Evolutionary conservation across 1,284 basidiomycete species (phyloP).

Genomic region (Takashimella koratensis): DNA sequence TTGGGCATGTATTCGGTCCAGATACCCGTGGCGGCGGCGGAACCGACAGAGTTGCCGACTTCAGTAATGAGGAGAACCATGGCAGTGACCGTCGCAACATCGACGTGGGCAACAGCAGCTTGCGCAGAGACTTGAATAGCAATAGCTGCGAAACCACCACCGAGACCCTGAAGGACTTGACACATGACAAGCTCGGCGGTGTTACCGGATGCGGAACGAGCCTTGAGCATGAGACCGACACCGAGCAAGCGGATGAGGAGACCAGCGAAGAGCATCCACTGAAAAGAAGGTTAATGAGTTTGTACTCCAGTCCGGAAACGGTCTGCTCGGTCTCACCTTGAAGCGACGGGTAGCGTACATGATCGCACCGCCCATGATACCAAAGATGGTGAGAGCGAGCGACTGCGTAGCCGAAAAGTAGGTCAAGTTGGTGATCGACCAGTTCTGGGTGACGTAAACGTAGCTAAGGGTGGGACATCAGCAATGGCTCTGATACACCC

Average conservation of each 20-base stretch:
- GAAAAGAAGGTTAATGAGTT: not conserved
- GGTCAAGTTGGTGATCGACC: constrained; percentile 34
- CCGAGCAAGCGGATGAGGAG: constrained; percentile 66
- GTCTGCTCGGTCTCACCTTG: constrained; percentile 37
- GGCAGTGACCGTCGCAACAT: constrained; percentile 77
- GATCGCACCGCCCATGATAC: constrained; percentile 48
- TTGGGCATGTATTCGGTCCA: constrained; percentile 51
- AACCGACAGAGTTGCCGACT: constrained; percentile 55
- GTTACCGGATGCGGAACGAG: constrained; percentile 60
- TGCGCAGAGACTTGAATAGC: constrained; percentile 72
- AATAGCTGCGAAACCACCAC: constrained; percentile 64
- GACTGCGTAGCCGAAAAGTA: constrained; percentile 46
- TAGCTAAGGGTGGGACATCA: too few species aligned
- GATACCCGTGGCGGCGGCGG: constrained; percentile 47
- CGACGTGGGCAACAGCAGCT: constrained; percentile 67
- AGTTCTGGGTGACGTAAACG: constrained; percentile 42
- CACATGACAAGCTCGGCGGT: constrained; percentile 55
- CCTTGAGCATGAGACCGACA: constrained; percentile 68
- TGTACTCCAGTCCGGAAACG: not conserved
- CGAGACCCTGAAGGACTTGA: constrained; percentile 49
- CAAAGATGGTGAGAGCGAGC: constrained; percentile 50
- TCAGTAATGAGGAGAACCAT: constrained; percentile 65
- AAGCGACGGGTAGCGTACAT: constrained; percentile 50
- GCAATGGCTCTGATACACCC: too few species aligned
- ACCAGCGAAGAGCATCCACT: constrained; percentile 63